Percentiles rank a stretch among this genome's conserved stretches.
Conservation (phyloP, 257 asterid species). For the Solanum infundibuliforme region DNA sequence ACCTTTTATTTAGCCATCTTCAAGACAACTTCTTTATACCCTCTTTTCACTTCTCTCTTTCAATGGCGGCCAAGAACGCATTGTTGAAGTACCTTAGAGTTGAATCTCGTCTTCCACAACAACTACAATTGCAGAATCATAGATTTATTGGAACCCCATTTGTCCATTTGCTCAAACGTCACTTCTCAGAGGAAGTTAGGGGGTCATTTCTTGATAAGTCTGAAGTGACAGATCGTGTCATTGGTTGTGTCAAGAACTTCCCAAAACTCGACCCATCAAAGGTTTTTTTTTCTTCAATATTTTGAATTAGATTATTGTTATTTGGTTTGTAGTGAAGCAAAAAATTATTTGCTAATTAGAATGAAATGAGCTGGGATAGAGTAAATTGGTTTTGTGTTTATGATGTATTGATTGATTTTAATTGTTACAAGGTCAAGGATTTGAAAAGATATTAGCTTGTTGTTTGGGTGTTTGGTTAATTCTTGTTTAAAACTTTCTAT, state of each 20-base stretch:
- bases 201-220: constrained; percentile 80
- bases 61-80: constrained; percentile 59
- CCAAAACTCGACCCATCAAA: constrained; percentile 76
- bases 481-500: not conserved
- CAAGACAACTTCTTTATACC: not conserved
- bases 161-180: constrained; percentile 35
- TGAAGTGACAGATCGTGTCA: constrained; percentile 79
- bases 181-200: constrained; percentile 52
- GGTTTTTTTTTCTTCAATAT: constrained; percentile 19
- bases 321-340: not conserved
- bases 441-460: not conserved
- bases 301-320: not conserved
- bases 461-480: not conserved
- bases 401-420: not conserved
- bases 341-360: not conserved
- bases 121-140: constrained; percentile 21
- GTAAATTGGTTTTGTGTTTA: not conserved
- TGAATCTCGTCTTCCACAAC: constrained; percentile 21
- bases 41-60: not conserved
- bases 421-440: not conserved
- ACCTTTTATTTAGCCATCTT: not conserved
- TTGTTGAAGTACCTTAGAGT: constrained; percentile 59
- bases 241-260: constrained; percentile 53
- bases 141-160: constrained; percentile 17
- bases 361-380: not conserved